Percentiles rank a stretch among this genome's conserved stretches.
Evolutionary conservation across 192 early-diverging fungal species (phyloP).

Genomic region (Borealophlyctis nickersoniae): DNA sequence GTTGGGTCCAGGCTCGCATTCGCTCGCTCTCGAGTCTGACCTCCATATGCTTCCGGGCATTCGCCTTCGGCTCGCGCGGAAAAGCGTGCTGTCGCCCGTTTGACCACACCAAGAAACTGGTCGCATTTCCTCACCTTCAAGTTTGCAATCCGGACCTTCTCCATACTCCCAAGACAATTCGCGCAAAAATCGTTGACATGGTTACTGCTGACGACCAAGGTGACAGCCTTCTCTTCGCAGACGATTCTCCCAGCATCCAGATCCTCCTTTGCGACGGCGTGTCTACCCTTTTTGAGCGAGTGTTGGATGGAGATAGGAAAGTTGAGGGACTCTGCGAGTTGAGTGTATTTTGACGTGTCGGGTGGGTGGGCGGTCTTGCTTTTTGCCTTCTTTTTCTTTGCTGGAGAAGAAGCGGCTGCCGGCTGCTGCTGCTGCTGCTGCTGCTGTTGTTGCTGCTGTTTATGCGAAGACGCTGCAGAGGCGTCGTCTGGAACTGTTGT

Average conservation of each 20-base stretch:
- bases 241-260: constrained; percentile 21
- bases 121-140: not conserved
- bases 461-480: too few species aligned
- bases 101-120: too few species aligned
- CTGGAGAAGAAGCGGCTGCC: not conserved
- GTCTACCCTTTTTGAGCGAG: constrained; percentile 27
- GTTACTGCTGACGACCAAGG: constrained; percentile 21
- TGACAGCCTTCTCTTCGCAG: constrained; percentile 23
- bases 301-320: constrained; percentile 23
- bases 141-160: not conserved
- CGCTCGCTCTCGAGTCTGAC: too few species aligned
- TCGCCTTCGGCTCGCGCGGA: too few species aligned
- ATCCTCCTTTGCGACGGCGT: constrained; percentile 24
- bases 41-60: too few species aligned
- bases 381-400: constrained; percentile 10
- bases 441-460: too few species aligned
- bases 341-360: constrained; percentile 14
- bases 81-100: too few species aligned
- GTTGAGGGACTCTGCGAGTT: not conserved
- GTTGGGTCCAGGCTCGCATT: too few species aligned
- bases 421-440: too few species aligned
- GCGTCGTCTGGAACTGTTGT: too few species aligned
- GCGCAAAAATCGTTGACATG: constrained; percentile 24
- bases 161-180: constrained; percentile 14
- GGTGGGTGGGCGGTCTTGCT: not conserved